phyloP scores from a whole-genome alignment of 169 alveolate species.

The Plasmodium gonderi region DNA sequence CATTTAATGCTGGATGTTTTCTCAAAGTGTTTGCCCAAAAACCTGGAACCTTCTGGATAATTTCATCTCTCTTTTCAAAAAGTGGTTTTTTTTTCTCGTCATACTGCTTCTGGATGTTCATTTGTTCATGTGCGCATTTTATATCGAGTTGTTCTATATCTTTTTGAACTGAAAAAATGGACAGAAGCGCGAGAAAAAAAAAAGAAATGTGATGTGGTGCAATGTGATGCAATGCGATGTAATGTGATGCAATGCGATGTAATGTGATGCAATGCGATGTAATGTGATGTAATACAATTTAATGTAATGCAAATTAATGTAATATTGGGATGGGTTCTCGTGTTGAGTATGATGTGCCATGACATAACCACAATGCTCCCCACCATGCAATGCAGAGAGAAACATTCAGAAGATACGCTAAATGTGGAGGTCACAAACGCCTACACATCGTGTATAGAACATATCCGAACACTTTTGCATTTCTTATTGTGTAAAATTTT shows the following conservation, averaged over 20 bases:
- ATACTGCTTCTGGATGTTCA: conserved; percentile 89
- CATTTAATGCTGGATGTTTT: conserved; percentile 90
- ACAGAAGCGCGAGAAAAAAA: neutral
- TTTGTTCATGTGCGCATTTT: conserved; percentile 92
- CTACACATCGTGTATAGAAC: too few relatives aligned
- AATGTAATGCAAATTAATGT: too few relatives aligned
- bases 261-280: too few relatives aligned
- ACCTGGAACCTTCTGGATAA: conserved; percentile 90
- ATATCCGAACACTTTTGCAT: neutral
- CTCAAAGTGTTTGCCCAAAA: conserved; percentile 90
- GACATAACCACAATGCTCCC: too few relatives aligned
- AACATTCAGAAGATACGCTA: too few relatives aligned
- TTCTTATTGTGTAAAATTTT: neutral
- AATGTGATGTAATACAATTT: too few relatives aligned
- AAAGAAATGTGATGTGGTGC: neutral
- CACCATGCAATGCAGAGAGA: too few relatives aligned
- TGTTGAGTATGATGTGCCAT: too few relatives aligned
- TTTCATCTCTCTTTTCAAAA: conserved; percentile 86
- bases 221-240: neutral
- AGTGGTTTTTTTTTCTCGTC: conserved; percentile 90
- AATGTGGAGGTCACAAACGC: too few relatives aligned
- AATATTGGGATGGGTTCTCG: too few relatives aligned
- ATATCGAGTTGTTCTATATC: conserved; percentile 86
- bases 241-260: too few relatives aligned
- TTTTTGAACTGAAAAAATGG: conserved; percentile 80